Evolutionary conservation across 2,329 filamentous ascomycete species (phyloP), one percentile per base, ranked within the genome.

Genomic region (Fusarium sp.): DNA sequence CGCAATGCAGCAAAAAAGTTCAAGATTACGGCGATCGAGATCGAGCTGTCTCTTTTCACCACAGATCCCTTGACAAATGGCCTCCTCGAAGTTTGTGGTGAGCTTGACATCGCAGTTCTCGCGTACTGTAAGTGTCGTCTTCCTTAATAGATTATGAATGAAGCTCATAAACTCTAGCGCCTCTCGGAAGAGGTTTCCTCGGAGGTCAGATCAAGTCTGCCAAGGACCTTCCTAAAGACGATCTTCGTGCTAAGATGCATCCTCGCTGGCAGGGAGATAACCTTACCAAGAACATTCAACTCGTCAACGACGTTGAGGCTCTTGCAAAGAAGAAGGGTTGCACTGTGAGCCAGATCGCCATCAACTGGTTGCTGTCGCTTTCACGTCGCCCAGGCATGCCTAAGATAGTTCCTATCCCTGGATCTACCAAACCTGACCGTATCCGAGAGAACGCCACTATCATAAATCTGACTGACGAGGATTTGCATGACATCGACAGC

Each of bases 101-200:
- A 94, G 77, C 80, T 91, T 40, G 82, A 83, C 47, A 92, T 94
- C 62, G 88, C 90, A 0, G 80, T 94, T 45, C 79, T 93, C 22
- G 90, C 90, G 2, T 93, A 93, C 80, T 90, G 75, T 71, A 57
- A 74, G 68, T 65, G 30, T 20, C 38, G 11, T 5, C n/a, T 6
- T 18, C 52, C 46, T 22, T 25, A 9, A 30, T 32, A 3, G 22
- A 27, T 20, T 74, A 67, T 34, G 16, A 38, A 20, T 27, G 62
- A 18, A 52, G 47, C 62, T 73, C 44, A 70, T 38, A 32, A 30
- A 16, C 18, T 62, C 54, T 65, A 75, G 55, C 87, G 85, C 27
- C 82, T 87, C 6, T 86, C 83, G 40, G 79, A 84, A 49, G 83
- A 64, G 75, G 75, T 16, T 64, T 85, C 58, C 77, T 91, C 58